These are phyloP conservation scores for Breviolum minutum DNA, from an alignment of 73 alveolate genomes.

Conservation along the genomic window DNA sequence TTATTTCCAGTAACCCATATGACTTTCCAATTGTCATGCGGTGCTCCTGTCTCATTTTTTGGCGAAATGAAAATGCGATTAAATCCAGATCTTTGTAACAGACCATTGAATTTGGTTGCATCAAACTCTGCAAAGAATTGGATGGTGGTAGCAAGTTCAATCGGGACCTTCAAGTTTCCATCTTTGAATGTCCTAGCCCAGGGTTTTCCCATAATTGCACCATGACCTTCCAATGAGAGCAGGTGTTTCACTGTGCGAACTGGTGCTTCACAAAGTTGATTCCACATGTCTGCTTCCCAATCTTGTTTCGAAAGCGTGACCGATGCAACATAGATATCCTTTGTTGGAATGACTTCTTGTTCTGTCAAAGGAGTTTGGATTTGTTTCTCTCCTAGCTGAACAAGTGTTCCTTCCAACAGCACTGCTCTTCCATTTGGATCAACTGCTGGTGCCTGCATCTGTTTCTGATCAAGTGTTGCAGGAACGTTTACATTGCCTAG, in stretches of 20 bases:
- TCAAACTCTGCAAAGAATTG: background rate
- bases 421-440: background rate
- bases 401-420: background rate
- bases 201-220: background rate
- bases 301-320: background rate
- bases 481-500: background rate
- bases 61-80: background rate
- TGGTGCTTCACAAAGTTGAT: background rate
- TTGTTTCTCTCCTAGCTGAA: background rate
- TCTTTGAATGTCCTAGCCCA: background rate
- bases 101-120: background rate
- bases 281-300: background rate
- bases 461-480: too few species aligned
- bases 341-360: background rate
- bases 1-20: background rate
- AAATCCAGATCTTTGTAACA: background rate
- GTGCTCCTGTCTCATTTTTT: background rate
- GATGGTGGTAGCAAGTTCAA: background rate
- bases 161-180: background rate
- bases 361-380: background rate
- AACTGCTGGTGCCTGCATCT: background rate
- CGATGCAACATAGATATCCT: background rate
- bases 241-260: background rate
- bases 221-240: background rate
- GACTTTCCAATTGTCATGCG: background rate